phyloP scores from a whole-genome alignment of 2,329 filamentous ascomycete genomes.

The Penicillium sp. region DNA sequence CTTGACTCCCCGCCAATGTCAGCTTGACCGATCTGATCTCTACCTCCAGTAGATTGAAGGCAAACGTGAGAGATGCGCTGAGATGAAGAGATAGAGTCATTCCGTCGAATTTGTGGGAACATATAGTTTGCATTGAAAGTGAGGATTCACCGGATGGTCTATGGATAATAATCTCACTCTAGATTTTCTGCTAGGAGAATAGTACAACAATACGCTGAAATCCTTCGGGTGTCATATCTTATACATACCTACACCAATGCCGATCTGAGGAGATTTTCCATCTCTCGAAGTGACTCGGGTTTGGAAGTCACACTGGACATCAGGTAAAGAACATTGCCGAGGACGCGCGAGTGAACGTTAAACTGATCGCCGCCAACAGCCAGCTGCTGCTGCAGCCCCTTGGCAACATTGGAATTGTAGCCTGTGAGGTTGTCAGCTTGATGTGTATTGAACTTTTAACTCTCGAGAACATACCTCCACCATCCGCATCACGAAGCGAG shows the following conservation, averaged over 20 bases:
- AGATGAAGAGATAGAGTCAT: too few species aligned
- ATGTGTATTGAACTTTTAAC: neutral
- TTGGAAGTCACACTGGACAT: slow-evolving; percentile 58
- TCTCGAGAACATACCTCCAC: slow-evolving; percentile 38
- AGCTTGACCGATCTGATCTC: too few species aligned
- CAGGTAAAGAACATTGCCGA: slow-evolving; percentile 61
- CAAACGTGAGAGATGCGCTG: too few species aligned
- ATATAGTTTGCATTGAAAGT: too few species aligned
- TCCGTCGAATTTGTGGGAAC: too few species aligned
- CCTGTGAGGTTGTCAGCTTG: slow-evolving; percentile 35
- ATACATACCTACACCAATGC: slow-evolving; percentile 28
- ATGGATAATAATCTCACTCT: too few species aligned
- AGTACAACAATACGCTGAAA: neutral
- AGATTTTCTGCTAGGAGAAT: too few species aligned
- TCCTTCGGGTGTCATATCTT: neutral
- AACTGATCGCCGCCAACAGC: slow-evolving; percentile 41
- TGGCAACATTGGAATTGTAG: slow-evolving; percentile 58
- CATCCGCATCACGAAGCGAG: slow-evolving; percentile 50
- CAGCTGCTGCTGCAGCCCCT: slow-evolving; percentile 53
- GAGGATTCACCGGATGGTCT: too few species aligned
- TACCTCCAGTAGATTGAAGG: too few species aligned
- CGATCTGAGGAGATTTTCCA: slow-evolving; percentile 44
- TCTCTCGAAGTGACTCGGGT: slow-evolving; percentile 39
- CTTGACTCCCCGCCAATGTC: too few species aligned
- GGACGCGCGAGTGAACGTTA: slow-evolving; percentile 58